These are phyloP conservation scores for Amanita muscaria DNA, from an alignment of 768 basidiomycete genomes.

Conservation along the genomic window DNA sequence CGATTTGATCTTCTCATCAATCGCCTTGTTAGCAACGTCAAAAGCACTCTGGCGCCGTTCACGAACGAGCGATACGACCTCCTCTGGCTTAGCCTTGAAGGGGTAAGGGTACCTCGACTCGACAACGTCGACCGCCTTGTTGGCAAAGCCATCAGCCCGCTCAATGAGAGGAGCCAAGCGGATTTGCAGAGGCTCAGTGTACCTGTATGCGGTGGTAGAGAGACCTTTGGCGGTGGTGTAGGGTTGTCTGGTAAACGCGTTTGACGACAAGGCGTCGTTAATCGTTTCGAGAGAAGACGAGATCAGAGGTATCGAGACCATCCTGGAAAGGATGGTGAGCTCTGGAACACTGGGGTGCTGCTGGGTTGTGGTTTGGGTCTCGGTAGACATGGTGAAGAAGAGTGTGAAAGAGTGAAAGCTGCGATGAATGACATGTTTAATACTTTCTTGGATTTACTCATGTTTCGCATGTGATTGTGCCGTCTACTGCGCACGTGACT, in stretches of 20 bases:
- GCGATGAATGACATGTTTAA: constrained; percentile 2
- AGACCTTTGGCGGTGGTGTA: constrained; percentile 59
- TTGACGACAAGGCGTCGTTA: constrained; percentile 48
- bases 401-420: background rate
- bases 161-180: constrained; percentile 58
- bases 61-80: constrained; percentile 53
- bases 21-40: constrained; percentile 43
- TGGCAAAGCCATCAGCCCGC: constrained; percentile 56
- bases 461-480: constrained; percentile 10
- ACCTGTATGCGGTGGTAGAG: constrained; percentile 49
- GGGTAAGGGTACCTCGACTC: constrained; percentile 68
- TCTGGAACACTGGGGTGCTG: constrained; percentile 28
- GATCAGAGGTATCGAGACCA: constrained; percentile 68
- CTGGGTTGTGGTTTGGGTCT: constrained; percentile 16
- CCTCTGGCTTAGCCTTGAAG: constrained; percentile 67
- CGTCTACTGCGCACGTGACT: background rate
- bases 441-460: background rate
- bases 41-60: constrained; percentile 44
- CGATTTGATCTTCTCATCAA: constrained; percentile 56
- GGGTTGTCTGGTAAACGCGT: constrained; percentile 52
- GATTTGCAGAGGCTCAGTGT: constrained; percentile 56
- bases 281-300: constrained; percentile 53
- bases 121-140: constrained; percentile 68
- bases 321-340: constrained; percentile 51
- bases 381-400: constrained; percentile 10